A percentile compares a stretch with the other conserved stretches of the same genome.
Conservation (phyloP, 257 asterid genomes). For the Scutellaria baicalensis region DNA sequence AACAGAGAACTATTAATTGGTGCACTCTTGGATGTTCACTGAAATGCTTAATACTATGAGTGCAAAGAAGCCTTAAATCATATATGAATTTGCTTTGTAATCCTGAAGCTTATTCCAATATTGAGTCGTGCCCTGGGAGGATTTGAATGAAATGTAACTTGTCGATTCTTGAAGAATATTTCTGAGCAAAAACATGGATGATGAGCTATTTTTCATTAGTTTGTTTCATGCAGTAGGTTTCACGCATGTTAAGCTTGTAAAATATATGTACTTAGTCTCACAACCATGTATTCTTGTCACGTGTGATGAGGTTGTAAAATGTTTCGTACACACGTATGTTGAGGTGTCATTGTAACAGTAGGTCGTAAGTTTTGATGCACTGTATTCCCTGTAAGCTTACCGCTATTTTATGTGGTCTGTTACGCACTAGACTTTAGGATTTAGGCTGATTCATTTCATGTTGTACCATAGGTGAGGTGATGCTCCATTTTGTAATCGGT, state of each 20-base stretch:
- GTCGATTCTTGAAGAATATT: conserved; percentile 21
- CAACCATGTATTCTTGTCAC: conserved; percentile 18
- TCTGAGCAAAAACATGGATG: conserved; percentile 18
- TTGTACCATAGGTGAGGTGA: conserved; percentile 3
- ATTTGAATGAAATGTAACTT: conserved; percentile 21
- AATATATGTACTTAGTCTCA: conserved; percentile 18
- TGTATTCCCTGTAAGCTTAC: conserved; percentile 11
- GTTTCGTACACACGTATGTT: not conserved
- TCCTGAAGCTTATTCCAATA: conserved; percentile 19
- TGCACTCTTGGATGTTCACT: conserved; percentile 45
- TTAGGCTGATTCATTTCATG: not conserved
- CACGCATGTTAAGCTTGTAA: conserved; percentile 21
- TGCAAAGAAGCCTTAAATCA: conserved; percentile 50
- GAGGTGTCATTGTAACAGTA: conserved; percentile 8
- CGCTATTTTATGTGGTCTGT: not conserved
- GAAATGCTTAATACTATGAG: conserved; percentile 25
- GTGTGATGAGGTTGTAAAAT: conserved; percentile 8
- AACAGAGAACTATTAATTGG: conserved; percentile 54
- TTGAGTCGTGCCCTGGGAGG: conserved; percentile 23
- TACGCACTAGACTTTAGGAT: not conserved
- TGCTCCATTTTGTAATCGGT: no score
- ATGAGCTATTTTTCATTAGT: not conserved
- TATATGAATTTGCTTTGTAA: conserved; percentile 30
- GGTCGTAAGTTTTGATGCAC: conserved; percentile 21
- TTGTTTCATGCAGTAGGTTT: not conserved